Evolutionary conservation across 192 early-diverging fungal genomes (phyloP).

Genomic region (Rhizophagus prolifer): DNA sequence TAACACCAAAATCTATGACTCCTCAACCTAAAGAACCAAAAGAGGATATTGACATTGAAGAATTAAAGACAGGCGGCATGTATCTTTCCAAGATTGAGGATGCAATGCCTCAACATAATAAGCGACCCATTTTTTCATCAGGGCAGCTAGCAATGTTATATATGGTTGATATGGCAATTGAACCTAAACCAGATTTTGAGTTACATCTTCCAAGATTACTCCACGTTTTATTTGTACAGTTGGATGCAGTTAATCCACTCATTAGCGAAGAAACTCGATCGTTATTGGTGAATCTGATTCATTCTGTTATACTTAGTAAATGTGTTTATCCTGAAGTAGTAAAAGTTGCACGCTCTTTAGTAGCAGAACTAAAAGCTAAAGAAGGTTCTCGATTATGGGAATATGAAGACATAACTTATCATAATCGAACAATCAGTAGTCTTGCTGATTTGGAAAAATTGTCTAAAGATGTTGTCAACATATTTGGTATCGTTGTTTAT

Average conservation of each 20-base stretch:
- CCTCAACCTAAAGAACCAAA: conserved; percentile 47
- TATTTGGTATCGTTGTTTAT: conserved; percentile 34
- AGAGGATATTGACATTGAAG: conserved; percentile 33
- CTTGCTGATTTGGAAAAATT: conserved; percentile 53
- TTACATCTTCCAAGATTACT: conserved; percentile 71
- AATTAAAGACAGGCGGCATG: conserved; percentile 27
- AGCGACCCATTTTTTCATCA: conserved; percentile 67
- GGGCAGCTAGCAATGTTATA: conserved; percentile 77
- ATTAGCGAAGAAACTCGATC: conserved; percentile 74
- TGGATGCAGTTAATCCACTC: conserved; percentile 76
- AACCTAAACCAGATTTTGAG: conserved; percentile 63
- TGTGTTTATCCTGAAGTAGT: conserved; percentile 55
- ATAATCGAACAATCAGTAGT: conserved; percentile 44
- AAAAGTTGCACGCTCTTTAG: conserved; percentile 42
- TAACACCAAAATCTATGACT: conserved; percentile 72
- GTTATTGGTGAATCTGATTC: conserved; percentile 76
- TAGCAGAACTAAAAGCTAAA: conserved; percentile 53
- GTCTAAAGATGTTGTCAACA: conserved; percentile 44
- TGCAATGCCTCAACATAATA: conserved; percentile 60
- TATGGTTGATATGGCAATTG: conserved; percentile 77
- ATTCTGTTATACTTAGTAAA: conserved; percentile 65
- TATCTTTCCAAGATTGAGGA: conserved; percentile 73
- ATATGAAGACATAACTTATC: conserved; percentile 74
- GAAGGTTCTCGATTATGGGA: conserved; percentile 79
- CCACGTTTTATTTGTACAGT: conserved; percentile 75